Conservation (phyloP, 306 rosid genomes). For the Nissolia schottii region DNA sequence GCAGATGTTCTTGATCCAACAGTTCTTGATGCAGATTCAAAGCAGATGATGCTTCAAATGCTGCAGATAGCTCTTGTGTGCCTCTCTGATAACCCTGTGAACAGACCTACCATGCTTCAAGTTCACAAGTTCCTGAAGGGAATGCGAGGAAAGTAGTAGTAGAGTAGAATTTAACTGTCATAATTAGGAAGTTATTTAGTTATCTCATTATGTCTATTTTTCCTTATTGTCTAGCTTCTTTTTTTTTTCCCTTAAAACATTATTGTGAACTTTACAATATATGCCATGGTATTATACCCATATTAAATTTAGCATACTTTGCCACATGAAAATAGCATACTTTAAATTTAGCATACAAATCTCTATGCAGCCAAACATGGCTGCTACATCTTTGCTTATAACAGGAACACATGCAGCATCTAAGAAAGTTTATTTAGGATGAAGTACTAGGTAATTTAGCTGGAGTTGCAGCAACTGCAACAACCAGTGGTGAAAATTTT, state of each 20-base stretch:
- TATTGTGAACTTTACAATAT: too few species aligned
- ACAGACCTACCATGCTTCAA: slow-evolving; percentile 92
- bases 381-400: slow-evolving; percentile 85
- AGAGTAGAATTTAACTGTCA: not conserved
- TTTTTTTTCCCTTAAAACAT: too few species aligned
- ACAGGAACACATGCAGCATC: slow-evolving; percentile 72
- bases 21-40: slow-evolving; percentile 63
- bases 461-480: slow-evolving; percentile 81
- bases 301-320: not conserved
- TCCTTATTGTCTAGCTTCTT: too few species aligned
- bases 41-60: slow-evolving; percentile 77
- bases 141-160: slow-evolving; percentile 50
- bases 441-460: slow-evolving; percentile 77
- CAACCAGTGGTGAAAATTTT: slow-evolving; percentile 92
- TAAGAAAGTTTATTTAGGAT: slow-evolving; percentile 61
- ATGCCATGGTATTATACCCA: not conserved
- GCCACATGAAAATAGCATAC: not conserved
- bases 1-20: slow-evolving; percentile 80
- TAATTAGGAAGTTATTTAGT: not conserved
- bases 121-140: slow-evolving; percentile 72
- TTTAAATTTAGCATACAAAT: not conserved
- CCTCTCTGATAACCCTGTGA: slow-evolving; percentile 81
- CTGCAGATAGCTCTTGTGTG: slow-evolving; percentile 81
- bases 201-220: too few species aligned
- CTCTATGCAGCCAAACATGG: slow-evolving; percentile 55